Evolutionary conservation across 2,329 filamentous ascomycete genomes (phyloP), one percentile per base, ranked within the genome.

Genomic region (Albifimbria verrucaria): DNA sequence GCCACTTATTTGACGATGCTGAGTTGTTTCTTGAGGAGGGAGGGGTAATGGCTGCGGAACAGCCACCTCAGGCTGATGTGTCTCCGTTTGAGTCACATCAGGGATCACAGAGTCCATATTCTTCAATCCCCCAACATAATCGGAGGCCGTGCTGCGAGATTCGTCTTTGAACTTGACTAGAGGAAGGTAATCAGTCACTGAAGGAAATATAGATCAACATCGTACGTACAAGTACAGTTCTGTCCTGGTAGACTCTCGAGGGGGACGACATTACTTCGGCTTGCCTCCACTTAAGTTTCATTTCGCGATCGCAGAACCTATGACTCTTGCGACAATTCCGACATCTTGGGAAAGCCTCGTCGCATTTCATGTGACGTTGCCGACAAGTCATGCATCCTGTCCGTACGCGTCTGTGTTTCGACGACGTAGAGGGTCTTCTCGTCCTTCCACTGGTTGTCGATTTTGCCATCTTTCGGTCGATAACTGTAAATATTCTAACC

Each of bases 361-460:
- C 92, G 69, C 92, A 96, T 70, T 96, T 96, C 49, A 96, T 76
- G 75, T 96, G 92, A 46, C 92, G 79, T 69, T 96, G 89, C 60
- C 92, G 81, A 70, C 92, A 97, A 2, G 92, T 97, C 59, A 96
- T 74, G 68, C 92, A 97, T 36, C 92, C 92, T 3, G 92, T 97
- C 46, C 93, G 85, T 18, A 95, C 91, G 58, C 92, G 81, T 72
- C 88, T 93, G n/a, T 90, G 57, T 54, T 68, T 68, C 2, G 53
- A 50, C 22, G 55, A 51, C 15, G 56, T 53, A 12, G 48, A 11
- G n/a, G n/a, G n/a, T n/a, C n/a, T n/a, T n/a, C n/a, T n/a, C n/a
- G n/a, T n/a, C n/a, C n/a, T n/a, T n/a, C n/a, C n/a, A n/a, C n/a
- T n/a, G n/a, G n/a, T n/a, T n/a, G n/a, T n/a, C n/a, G n/a, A n/a